These are phyloP conservation scores for Scheffersomyces cryptocercus DNA, from an alignment of 1,139 yeast species.

Conservation along the genomic window DNA sequence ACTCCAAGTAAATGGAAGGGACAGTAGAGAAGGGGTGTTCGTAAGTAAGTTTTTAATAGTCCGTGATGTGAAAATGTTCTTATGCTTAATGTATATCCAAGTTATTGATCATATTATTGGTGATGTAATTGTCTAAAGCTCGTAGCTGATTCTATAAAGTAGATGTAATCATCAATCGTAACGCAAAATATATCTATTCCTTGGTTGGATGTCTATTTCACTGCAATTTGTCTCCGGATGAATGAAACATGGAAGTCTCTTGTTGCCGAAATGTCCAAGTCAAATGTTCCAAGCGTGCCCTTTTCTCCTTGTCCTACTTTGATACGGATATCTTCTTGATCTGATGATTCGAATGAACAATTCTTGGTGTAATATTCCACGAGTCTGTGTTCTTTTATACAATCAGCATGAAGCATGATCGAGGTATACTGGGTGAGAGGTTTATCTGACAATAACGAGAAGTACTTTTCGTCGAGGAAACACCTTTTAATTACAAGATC, in stretches of 20 bases:
- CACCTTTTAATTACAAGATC: conserved; percentile 20
- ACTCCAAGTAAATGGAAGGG: conserved; percentile 19
- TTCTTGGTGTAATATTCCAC: conserved; percentile 43
- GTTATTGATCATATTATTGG: too few species aligned
- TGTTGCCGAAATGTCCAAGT: conserved; percentile 31
- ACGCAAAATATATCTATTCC: too few species aligned
- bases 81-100: too few species aligned
- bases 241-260: conserved; percentile 36
- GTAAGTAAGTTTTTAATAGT: too few species aligned
- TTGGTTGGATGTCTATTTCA: neutral
- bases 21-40: neutral
- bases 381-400: conserved; percentile 53
- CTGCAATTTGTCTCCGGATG: conserved; percentile 19
- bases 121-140: too few species aligned
- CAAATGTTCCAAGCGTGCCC: conserved; percentile 20
- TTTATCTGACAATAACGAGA: conserved; percentile 7
- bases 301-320: conserved; percentile 9
- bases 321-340: conserved; percentile 23
- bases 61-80: too few species aligned
- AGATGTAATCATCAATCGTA: too few species aligned
- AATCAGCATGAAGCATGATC: conserved; percentile 36
- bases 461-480: conserved; percentile 11
- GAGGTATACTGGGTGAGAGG: neutral
- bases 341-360: conserved; percentile 38
- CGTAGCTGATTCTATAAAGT: too few species aligned